A percentile compares a stretch with the other conserved stretches of the same genome.
These are phyloP conservation scores for Ramaria rubella DNA, from an alignment of 768 basidiomycete genomes.

Conservation along the genomic window DNA sequence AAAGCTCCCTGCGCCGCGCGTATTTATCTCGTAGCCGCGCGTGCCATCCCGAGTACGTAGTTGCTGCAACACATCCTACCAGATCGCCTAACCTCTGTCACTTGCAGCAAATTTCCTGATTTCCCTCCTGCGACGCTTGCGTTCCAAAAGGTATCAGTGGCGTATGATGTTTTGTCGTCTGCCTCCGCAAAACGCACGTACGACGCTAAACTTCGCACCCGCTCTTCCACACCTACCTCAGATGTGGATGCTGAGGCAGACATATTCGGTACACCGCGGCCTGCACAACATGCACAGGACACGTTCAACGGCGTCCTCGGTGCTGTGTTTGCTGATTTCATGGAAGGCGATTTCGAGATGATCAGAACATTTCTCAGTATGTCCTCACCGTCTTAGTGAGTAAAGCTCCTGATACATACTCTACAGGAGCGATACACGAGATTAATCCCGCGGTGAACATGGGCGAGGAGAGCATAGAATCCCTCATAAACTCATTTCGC, in stretches of 20 bases:
- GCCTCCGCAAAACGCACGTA: slow-evolving; percentile 63
- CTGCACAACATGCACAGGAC: slow-evolving; percentile 61
- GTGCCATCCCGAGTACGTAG: slow-evolving; percentile 81
- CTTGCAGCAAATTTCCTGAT: slow-evolving; percentile 67
- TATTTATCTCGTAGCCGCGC: slow-evolving; percentile 69
- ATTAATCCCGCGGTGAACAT: slow-evolving; percentile 72
- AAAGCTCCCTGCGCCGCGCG: slow-evolving; percentile 58
- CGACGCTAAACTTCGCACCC: slow-evolving; percentile 37
- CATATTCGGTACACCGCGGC: slow-evolving; percentile 42
- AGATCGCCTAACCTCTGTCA: not conserved
- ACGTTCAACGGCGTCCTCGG: slow-evolving; percentile 71
- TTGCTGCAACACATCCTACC: not conserved
- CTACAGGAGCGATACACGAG: slow-evolving; percentile 65
- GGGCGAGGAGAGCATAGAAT: slow-evolving; percentile 72
- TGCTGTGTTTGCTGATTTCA: slow-evolving; percentile 71
- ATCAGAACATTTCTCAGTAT: slow-evolving; percentile 67
- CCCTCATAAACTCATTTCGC: slow-evolving; percentile 63
- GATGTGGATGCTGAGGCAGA: slow-evolving; percentile 23
- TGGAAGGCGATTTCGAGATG: slow-evolving; percentile 84
- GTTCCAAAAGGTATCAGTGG: slow-evolving; percentile 81
- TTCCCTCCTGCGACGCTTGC: slow-evolving; percentile 74
- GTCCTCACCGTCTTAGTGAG: slow-evolving; percentile 22
- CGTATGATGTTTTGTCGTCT: slow-evolving; percentile 74
- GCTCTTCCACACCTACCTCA: slow-evolving; percentile 38
- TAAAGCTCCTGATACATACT: not conserved